These are phyloP conservation scores for Pyrrhoderma lamaoense DNA, from an alignment of 1,284 basidiomycete genomes.

Conservation along the genomic window DNA sequence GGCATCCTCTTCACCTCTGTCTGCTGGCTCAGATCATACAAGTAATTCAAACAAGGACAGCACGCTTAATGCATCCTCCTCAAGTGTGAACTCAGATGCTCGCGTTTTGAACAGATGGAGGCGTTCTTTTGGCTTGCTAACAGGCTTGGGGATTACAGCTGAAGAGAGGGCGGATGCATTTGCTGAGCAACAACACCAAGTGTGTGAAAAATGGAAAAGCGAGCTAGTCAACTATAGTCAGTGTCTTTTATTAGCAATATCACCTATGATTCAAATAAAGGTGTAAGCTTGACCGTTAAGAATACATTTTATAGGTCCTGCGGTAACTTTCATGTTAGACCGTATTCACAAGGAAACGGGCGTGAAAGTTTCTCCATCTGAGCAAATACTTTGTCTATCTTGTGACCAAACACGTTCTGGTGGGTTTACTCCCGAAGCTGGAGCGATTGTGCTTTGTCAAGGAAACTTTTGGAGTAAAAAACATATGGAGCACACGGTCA, in stretches of 20 bases:
- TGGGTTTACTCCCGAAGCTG: slow-evolving; percentile 75
- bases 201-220: slow-evolving; percentile 53
- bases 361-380: slow-evolving; percentile 48
- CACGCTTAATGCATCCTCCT: too few species aligned
- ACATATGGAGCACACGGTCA: slow-evolving; percentile 89
- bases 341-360: slow-evolving; percentile 68
- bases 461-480: slow-evolving; percentile 74
- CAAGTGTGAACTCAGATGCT: slow-evolving; percentile 3
- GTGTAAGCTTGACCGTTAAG: neutral
- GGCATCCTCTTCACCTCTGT: neutral
- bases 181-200: slow-evolving; percentile 34
- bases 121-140: slow-evolving; percentile 43
- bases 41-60: too few species aligned
- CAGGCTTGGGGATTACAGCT: slow-evolving; percentile 48
- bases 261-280: neutral
- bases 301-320: slow-evolving; percentile 51
- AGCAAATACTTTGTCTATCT: slow-evolving; percentile 76
- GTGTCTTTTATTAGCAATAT: slow-evolving; percentile 20
- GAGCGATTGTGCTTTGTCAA: slow-evolving; percentile 76
- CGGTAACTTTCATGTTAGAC: slow-evolving; percentile 83
- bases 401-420: slow-evolving; percentile 72
- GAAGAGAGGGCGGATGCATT: slow-evolving; percentile 43
- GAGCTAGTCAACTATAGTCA: slow-evolving; percentile 47
- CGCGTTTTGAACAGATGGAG: slow-evolving; percentile 34
- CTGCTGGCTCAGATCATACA: too few species aligned